Evolutionary conservation across 805 yeast species (phyloP).

Genomic region (Yarrowia sp.): DNA sequence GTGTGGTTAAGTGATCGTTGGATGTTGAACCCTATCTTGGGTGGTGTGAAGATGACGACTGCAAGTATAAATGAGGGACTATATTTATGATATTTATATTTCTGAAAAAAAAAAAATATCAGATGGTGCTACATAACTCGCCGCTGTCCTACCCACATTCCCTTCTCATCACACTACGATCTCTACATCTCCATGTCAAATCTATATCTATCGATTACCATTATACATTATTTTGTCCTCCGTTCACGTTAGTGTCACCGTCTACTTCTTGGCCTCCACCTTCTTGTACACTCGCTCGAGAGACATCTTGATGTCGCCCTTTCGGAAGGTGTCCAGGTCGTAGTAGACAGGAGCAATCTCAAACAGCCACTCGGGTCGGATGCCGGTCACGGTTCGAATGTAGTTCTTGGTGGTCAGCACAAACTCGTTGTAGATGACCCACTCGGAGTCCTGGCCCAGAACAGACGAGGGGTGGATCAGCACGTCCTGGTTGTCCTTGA

Average conservation of each 20-base stretch:
- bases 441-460: slow-evolving; percentile 81
- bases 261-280: slow-evolving; percentile 34
- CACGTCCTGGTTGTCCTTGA: slow-evolving; percentile 95
- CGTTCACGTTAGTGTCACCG: not conserved
- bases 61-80: no score
- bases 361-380: slow-evolving; percentile 89
- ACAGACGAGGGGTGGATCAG: slow-evolving; percentile 92
- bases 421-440: slow-evolving; percentile 93
- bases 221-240: slow-evolving; percentile 22
- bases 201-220: slow-evolving; percentile 23
- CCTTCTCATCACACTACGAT: not conserved
- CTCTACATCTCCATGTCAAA: not conserved
- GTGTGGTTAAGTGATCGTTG: not conserved
- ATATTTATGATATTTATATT: no score
- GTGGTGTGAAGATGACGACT: no score
- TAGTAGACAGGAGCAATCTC: slow-evolving; percentile 76
- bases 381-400: slow-evolving; percentile 87
- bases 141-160: no score
- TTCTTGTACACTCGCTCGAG: slow-evolving; percentile 58
- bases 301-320: slow-evolving; percentile 70
- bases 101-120: no score
- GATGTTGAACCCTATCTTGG: no score
- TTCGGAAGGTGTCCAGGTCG: slow-evolving; percentile 57
- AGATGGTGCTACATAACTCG: no score
- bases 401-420: slow-evolving; percentile 91